Evolutionary conservation across 2,329 filamentous ascomycete species (phyloP).

Genomic region (Bipolaris gigantea): DNA sequence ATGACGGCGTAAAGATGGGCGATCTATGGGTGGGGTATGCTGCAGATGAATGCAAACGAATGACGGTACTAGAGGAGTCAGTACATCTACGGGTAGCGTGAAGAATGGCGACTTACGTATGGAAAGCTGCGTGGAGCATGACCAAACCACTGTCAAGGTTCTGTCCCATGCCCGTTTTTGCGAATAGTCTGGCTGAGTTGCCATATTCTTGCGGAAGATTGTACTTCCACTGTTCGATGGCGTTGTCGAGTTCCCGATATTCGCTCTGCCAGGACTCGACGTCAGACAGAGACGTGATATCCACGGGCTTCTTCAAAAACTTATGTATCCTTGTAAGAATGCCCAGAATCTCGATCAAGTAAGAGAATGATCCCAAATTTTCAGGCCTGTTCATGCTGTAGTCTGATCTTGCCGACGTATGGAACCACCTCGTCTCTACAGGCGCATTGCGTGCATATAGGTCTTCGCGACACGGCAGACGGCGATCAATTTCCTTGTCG

Average conservation of each 20-base stretch:
- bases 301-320: conserved; percentile 85
- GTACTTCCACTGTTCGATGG: conserved; percentile 81
- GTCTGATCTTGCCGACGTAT: conserved; percentile 53
- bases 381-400: conserved; percentile 71
- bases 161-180: conserved; percentile 62
- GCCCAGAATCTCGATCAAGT: conserved; percentile 86
- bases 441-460: conserved; percentile 80
- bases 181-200: conserved; percentile 77
- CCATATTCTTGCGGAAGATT: conserved; percentile 80
- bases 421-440: conserved; percentile 84
- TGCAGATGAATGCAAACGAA: conserved; percentile 86
- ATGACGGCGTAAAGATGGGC: conserved; percentile 85
- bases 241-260: conserved; percentile 81
- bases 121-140: conserved; percentile 88
- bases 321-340: conserved; percentile 86
- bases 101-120: conserved; percentile 62
- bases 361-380: conserved; percentile 83
- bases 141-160: conserved; percentile 80
- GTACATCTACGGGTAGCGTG: background rate
- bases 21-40: conserved; percentile 89
- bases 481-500: conserved; percentile 86
- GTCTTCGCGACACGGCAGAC: conserved; percentile 83
- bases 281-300: conserved; percentile 80
- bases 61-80: conserved; percentile 64
- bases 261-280: conserved; percentile 88